phyloP scores from a whole-genome alignment of 306 rosid species.

The barrel medic (Medicago truncatula) region MtrunA17r5.0-ANR NC_053043.1:35322501-35323000 shows the following conservation, averaged over 20 bases:
- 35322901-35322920: not conserved
- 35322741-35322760: conserved; percentile 67
- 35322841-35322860: conserved; percentile 11
- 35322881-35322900: not conserved
- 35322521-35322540: conserved; percentile 48
- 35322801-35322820: too few species aligned
- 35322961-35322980: conserved; percentile 60
- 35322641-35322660: conserved; percentile 55
- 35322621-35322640: conserved; percentile 1
- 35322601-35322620: conserved; percentile 53
- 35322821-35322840: not conserved
- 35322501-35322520: conserved; percentile 86
- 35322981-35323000: conserved; percentile 89
- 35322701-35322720: conserved; percentile 26
- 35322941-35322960: not conserved
- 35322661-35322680: conserved; percentile 7
- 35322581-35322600: not conserved
- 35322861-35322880: conserved; percentile 38
- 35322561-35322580: too few species aligned
- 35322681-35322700: not conserved
- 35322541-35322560: not conserved
- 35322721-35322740: conserved; percentile 54
- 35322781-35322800: not conserved
- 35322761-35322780: conserved; percentile 58
- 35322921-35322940: not conserved